Percentiles rank a stretch among this genome's conserved stretches.
These are phyloP conservation scores for Picochlorum sp. DNA, from an alignment of 139 green algal genomes.

Conservation along the genomic window DNA sequence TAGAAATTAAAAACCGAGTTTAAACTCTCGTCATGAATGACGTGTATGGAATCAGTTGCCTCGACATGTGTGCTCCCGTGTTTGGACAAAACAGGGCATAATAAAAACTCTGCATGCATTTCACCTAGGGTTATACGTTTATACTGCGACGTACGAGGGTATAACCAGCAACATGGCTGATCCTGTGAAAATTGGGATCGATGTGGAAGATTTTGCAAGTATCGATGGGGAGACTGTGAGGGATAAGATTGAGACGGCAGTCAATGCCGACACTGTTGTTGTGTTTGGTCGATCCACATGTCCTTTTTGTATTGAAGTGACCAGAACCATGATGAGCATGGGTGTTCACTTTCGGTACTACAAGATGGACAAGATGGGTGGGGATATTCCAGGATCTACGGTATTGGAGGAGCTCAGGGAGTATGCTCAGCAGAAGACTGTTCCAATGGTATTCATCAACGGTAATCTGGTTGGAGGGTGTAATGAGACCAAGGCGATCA, in stretches of 20 bases:
- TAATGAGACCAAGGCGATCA: constrained; percentile 32
- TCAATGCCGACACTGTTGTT: constrained; percentile 19
- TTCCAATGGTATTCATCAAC: constrained; percentile 36
- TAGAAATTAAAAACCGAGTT: no score
- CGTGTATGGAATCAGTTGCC: no score
- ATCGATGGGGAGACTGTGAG: constrained; percentile 5
- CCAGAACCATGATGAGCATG: not conserved
- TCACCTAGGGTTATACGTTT: no score
- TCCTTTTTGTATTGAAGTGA: constrained; percentile 35
- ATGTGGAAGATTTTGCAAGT: constrained; percentile 10
- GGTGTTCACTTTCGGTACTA: constrained; percentile 13
- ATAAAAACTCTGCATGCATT: no score
- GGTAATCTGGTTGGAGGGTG: constrained; percentile 34
- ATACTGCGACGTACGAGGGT: no score
- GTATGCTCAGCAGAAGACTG: constrained; percentile 24
- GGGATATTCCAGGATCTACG: not conserved
- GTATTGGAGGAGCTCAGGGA: constrained; percentile 31
- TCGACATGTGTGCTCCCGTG: no score
- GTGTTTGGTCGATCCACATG: constrained; percentile 26
- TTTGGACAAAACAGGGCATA: no score
- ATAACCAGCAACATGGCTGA: no score
- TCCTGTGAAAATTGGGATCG: not conserved
- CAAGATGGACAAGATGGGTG: constrained; percentile 16
- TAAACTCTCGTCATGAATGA: no score
- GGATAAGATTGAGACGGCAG: constrained; percentile 14